Conservation (phyloP, 768 basidiomycete species). For the Cystoderma amianthinum region DNA sequence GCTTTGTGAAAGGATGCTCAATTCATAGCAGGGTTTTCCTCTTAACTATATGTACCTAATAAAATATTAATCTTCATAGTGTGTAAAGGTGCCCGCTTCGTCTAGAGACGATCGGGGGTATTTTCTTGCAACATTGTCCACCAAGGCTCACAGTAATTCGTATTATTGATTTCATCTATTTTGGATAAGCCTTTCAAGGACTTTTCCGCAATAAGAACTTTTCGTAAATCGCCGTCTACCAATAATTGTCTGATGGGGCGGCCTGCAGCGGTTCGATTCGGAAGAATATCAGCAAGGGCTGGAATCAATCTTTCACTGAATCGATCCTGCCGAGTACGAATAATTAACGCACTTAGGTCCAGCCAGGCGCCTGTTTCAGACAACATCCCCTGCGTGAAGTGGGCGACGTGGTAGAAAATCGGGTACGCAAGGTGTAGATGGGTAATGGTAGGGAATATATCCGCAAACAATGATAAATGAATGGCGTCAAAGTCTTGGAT, state of each 20-base stretch:
- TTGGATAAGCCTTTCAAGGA: slow-evolving; percentile 3
- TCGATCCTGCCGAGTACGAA: slow-evolving; percentile 18
- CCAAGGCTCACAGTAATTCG: slow-evolving; percentile 23
- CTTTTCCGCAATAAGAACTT: slow-evolving; percentile 4
- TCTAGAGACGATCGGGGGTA: slow-evolving; percentile 3
- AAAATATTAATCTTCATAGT: no score
- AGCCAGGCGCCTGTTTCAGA: slow-evolving; percentile 9
- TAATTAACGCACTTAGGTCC: slow-evolving; percentile 16
- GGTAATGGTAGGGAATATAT: slow-evolving; percentile 20
- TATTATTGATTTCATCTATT: slow-evolving; percentile 9
- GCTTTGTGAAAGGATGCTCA: no score
- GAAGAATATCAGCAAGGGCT: slow-evolving; percentile 10
- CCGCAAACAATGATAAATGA: slow-evolving; percentile 2
- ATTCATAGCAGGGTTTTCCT: no score
- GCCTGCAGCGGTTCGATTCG: slow-evolving; percentile 7
- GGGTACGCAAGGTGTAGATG: slow-evolving; percentile 22
- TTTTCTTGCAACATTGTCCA: slow-evolving; percentile 16
- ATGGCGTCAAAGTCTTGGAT: slow-evolving; percentile 2
- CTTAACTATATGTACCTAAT: no score
- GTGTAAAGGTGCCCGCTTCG: no score
- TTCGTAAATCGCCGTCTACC: slow-evolving; percentile 19
- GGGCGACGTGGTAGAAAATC: slow-evolving; percentile 10
- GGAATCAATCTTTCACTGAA: slow-evolving; percentile 11
- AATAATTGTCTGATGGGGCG: slow-evolving; percentile 16
- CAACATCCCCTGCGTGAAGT: slow-evolving; percentile 11